phyloP scores from a whole-genome alignment of 2,329 filamentous ascomycete genomes.

The Botrytis aclada region DNA sequence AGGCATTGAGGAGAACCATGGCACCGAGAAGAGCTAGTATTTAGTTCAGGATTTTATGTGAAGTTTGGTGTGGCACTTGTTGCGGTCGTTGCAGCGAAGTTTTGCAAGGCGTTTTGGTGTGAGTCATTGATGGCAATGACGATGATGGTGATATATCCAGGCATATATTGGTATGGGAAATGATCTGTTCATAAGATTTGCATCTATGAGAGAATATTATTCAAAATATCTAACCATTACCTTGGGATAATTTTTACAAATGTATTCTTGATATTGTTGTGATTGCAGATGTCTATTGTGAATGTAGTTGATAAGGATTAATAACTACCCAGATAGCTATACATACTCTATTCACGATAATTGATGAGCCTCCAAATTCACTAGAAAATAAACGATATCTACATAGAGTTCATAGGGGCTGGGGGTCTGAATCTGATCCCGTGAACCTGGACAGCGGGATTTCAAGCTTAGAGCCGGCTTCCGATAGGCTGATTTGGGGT shows the following conservation, averaged over 20 bases:
- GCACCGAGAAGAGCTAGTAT: constrained; percentile 77
- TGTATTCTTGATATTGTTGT: background rate
- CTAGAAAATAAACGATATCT: background rate
- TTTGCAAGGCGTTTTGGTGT: constrained; percentile 7
- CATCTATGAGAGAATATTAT: background rate
- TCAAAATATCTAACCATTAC: background rate
- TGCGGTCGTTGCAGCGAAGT: background rate
- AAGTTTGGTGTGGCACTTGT: background rate
- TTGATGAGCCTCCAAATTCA: background rate
- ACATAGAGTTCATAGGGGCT: background rate
- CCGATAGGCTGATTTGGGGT: background rate
- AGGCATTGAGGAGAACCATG: constrained; percentile 72
- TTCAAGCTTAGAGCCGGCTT: background rate
- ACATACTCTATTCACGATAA: background rate
- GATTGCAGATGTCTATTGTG: background rate
- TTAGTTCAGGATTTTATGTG: constrained; percentile 36
- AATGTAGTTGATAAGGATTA: background rate
- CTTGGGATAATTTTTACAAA: background rate
- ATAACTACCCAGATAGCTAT: background rate
- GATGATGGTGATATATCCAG: constrained; percentile 6
- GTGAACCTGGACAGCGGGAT: background rate
- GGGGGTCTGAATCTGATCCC: background rate
- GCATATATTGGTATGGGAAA: background rate
- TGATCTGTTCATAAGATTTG: background rate
- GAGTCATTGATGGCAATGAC: background rate